Evolutionary conservation across 192 early-diverging fungal species (phyloP).

Genomic region (Coemansia sp.): DNA sequence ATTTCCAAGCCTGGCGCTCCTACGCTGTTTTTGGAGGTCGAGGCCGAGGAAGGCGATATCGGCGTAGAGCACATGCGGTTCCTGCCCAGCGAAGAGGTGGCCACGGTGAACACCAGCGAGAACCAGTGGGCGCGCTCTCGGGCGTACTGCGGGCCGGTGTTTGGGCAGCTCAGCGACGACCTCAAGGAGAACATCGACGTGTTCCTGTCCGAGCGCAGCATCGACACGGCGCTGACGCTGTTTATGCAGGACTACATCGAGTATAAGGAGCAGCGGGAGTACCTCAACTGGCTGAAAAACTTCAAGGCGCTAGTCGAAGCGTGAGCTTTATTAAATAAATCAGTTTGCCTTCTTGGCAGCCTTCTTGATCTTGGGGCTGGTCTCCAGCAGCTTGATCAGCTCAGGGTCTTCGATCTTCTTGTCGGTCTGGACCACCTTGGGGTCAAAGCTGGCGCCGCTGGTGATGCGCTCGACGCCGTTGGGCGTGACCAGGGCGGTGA

Average conservation of each 20-base stretch:
- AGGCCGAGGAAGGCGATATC: conserved; percentile 79
- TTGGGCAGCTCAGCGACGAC: conserved; percentile 83
- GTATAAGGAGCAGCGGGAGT: conserved; percentile 95
- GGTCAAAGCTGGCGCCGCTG: conserved; percentile 65
- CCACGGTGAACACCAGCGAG: conserved; percentile 65
- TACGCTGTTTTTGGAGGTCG: conserved; percentile 77
- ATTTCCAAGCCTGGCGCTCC: conserved; percentile 76
- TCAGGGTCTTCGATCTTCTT: conserved; percentile 81
- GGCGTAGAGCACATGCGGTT: conserved; percentile 80
- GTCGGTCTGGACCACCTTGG: conserved; percentile 76
- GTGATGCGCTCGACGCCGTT: conserved; percentile 86
- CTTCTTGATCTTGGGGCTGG: conserved; percentile 52
- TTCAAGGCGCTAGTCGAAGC: conserved; percentile 75
- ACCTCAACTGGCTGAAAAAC: conserved; percentile 79
- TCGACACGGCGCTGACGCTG: conserved; percentile 75
- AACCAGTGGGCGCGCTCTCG: conserved; percentile 87
- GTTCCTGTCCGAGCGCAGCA: conserved; percentile 85
- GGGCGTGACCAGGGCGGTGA: conserved; percentile 87
- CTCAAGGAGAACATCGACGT: conserved; percentile 68
- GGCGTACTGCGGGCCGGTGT: conserved; percentile 87
- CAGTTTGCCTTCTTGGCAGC: conserved; percentile 33
- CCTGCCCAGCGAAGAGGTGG: conserved; percentile 63
- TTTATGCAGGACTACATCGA: conserved; percentile 89
- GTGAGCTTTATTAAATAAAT: conserved; percentile 6
- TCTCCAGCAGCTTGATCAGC: conserved; percentile 69